A percentile compares a stretch with the other conserved stretches of the same genome.
phyloP scores from a whole-genome alignment of 1,139 yeast species.

The Hyphopichia khmerensis region DNA sequence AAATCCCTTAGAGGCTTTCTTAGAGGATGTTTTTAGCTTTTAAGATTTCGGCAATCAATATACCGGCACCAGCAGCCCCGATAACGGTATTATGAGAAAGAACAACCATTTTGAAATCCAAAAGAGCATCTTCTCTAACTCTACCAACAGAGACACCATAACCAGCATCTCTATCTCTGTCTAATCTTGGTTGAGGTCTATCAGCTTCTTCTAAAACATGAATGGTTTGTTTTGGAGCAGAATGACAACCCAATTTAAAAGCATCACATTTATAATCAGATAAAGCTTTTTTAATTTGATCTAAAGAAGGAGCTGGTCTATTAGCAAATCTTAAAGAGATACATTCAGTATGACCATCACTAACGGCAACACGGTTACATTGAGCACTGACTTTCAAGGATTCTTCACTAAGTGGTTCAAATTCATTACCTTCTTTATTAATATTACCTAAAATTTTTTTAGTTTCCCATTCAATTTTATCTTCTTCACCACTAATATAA shows the following conservation, averaged over 20 bases:
- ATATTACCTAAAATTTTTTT: conserved; percentile 82
- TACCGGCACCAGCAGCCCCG: conserved; percentile 99
- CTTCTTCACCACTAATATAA: conserved; percentile 95
- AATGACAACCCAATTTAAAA: conserved; percentile 68
- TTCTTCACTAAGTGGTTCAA: conserved; percentile 62
- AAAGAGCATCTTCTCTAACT: conserved; percentile 86
- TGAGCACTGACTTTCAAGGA: conserved; percentile 90
- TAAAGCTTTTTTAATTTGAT: conserved; percentile 69
- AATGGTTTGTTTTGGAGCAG: conserved; percentile 91
- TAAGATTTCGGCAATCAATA: conserved; percentile 89
- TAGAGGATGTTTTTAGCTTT: conserved; percentile 74
- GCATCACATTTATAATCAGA: conserved; percentile 85
- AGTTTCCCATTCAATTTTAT: conserved; percentile 98
- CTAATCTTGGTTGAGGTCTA: conserved; percentile 98
- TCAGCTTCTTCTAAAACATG: conserved; percentile 88
- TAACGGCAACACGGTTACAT: conserved; percentile 94
- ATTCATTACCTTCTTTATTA: conserved; percentile 52
- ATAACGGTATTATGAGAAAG: conserved; percentile 94
- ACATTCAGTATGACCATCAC: conserved; percentile 98
- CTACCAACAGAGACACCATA: conserved; percentile 96
- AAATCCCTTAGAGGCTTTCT: too few relatives aligned
- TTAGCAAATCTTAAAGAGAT: conserved; percentile 81
- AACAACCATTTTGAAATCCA: conserved; percentile 94
- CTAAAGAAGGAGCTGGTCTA: conserved; percentile 82
- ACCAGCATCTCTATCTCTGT: conserved; percentile 93